Evolutionary conservation across 108 stramenopile genomes (phyloP).

Genomic region (Fragilaria radians): DNA sequence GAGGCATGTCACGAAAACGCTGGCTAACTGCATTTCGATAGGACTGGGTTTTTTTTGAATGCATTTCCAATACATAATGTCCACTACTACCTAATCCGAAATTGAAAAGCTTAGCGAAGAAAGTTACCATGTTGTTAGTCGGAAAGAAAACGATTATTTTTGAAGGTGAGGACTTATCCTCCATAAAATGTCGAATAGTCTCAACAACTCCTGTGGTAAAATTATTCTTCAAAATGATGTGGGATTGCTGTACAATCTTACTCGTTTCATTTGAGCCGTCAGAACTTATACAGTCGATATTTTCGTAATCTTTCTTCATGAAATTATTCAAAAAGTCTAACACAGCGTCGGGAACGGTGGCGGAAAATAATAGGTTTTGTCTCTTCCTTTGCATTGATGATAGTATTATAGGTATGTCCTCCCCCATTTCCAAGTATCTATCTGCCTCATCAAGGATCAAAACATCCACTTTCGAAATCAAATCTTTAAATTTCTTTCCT

Average conservation of each 20-base stretch:
- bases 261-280: slow-evolving; percentile 45
- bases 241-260: slow-evolving; percentile 37
- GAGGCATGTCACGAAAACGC: slow-evolving; percentile 46
- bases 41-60: slow-evolving; percentile 82
- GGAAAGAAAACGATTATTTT: slow-evolving; percentile 85
- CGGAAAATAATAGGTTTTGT: slow-evolving; percentile 91
- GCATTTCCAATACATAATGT: slow-evolving; percentile 70
- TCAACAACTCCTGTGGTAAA: slow-evolving; percentile 44
- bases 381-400: slow-evolving; percentile 55
- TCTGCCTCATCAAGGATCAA: slow-evolving; percentile 94
- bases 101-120: slow-evolving; percentile 70
- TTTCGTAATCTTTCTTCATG: slow-evolving; percentile 28
- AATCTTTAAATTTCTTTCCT: slow-evolving; percentile 8
- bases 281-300: slow-evolving; percentile 49
- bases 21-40: slow-evolving; percentile 62
- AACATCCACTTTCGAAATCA: slow-evolving; percentile 27
- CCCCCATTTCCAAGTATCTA: slow-evolving; percentile 89
- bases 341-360: slow-evolving; percentile 75
- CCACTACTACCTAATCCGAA: slow-evolving; percentile 26
- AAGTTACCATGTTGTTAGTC: slow-evolving; percentile 68
- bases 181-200: slow-evolving; percentile 28
- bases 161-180: slow-evolving; percentile 32
- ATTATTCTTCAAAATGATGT: slow-evolving; percentile 33
- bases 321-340: slow-evolving; percentile 48
- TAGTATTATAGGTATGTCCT: slow-evolving; percentile 77